These are phyloP conservation scores for Scheffersomyces segobiensis DNA, from an alignment of 1,139 yeast genomes.

Conservation along the genomic window DNA sequence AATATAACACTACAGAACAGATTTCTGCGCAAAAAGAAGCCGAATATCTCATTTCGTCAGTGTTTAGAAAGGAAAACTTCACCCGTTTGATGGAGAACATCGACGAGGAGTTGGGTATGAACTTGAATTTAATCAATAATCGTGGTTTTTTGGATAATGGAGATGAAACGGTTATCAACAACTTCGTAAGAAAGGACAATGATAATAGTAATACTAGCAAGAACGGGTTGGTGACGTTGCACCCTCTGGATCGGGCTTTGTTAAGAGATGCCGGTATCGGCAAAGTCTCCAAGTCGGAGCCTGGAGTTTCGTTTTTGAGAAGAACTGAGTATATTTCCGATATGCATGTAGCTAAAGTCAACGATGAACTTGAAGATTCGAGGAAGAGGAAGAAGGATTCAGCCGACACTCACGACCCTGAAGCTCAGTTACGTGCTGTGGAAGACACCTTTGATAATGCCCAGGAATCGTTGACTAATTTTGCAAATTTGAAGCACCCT, in stretches of 20 bases:
- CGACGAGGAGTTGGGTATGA: constrained; percentile 76
- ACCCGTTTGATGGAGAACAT: constrained; percentile 63
- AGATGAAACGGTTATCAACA: constrained; percentile 48
- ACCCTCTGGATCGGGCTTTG: constrained; percentile 73
- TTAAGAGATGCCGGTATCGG: constrained; percentile 75
- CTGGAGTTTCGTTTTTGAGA: constrained; percentile 80
- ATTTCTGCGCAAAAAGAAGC: constrained; percentile 50
- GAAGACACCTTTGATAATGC: constrained; percentile 75
- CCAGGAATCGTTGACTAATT: constrained; percentile 45
- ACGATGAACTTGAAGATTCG: constrained; percentile 11
- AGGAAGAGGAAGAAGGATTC: constrained; percentile 16
- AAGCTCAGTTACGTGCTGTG: constrained; percentile 62
- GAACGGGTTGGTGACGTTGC: constrained; percentile 44
- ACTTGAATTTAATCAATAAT: constrained; percentile 67
- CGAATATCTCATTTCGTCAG: constrained; percentile 66
- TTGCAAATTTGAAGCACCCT: constrained; percentile 67
- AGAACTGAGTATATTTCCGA: constrained; percentile 88
- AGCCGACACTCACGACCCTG: constrained; percentile 52
- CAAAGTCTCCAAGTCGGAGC: constrained; percentile 51
- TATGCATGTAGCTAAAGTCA: constrained; percentile 25
- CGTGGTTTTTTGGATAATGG: constrained; percentile 70
- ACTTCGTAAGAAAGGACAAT: constrained; percentile 21
- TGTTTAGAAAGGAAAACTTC: constrained; percentile 77
- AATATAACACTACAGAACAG: constrained; percentile 46
- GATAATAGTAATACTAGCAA: constrained; percentile 4